Evolutionary conservation across 2,329 filamentous ascomycete genomes (phyloP), one percentile per base, ranked within the genome.

Genomic region (Hortaea werneckii): DNA sequence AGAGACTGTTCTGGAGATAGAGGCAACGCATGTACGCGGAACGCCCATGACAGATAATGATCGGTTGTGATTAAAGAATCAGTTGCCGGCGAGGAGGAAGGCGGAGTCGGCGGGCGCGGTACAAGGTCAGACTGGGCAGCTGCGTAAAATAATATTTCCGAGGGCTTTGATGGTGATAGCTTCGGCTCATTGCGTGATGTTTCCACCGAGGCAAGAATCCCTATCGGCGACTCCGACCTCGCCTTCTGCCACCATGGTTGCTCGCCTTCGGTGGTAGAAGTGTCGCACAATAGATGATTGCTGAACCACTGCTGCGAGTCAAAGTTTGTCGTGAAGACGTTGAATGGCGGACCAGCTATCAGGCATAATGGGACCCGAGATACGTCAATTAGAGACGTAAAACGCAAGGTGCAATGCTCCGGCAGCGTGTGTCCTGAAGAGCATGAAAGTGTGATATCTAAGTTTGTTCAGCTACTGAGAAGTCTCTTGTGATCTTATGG

Each of bases 101-200:
- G 62, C 28, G 64, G 65, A 37, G 65, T 65, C 5, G 60, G 59
- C 34, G 62, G 51, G 26, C 46, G 41, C 12, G 13, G 13, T 48
- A 40, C 5, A 52, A 26, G 30, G 50, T 38, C 20, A 45, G n/a
- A 10, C 43, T 9, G 32, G 7, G 11, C 28, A 35, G 63, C 63
- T 5, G 66, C 69, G 45, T 71, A 73, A 49, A 74, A 67, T 4
- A 74, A 58, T 0, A 74, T 53, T 41, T 74, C 70, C 0, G 70
- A 72, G 2, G 66, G 50, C 12, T 51, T 51, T 9, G 45, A 46
- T 12, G 1, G 13, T 8, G 29, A 2, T 44, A 8, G 34, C 10
- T 34, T 20, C n/a, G 11, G 30, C 32, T 7, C 9, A 20, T 13
- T 27, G 28, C 13, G 32, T 40, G 20, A 29, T 35, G 42, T 42